phyloP scores from a whole-genome alignment of 441 rosid species.

The Pelargonium citronellum region DNA sequence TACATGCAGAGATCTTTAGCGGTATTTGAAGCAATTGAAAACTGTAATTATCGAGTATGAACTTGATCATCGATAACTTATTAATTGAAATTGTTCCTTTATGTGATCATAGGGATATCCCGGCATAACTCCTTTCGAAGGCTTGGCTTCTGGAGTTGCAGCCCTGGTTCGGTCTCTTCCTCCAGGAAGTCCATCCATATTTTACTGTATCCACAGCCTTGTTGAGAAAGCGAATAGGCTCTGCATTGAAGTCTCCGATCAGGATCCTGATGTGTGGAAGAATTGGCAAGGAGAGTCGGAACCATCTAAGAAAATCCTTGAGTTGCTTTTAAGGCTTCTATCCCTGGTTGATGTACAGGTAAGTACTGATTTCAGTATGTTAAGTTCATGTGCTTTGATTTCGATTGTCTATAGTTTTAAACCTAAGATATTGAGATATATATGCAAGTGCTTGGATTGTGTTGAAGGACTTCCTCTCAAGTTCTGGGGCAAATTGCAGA shows the following conservation, averaged over 20 bases:
- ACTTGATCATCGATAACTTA: conserved; percentile 13
- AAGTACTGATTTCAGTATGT: conserved; percentile 22
- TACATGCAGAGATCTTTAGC: conserved; percentile 74
- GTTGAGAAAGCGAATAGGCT: conserved; percentile 57
- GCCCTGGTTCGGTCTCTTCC: conserved; percentile 79
- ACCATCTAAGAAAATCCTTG: conserved; percentile 52
- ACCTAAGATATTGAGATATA: no score
- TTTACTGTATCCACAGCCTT: conserved; percentile 66
- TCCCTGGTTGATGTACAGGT: conserved; percentile 83
- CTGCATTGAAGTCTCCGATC: conserved; percentile 25
- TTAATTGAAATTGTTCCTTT: conserved; percentile 18
- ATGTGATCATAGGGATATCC: conserved; percentile 62
- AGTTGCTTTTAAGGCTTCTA: conserved; percentile 70
- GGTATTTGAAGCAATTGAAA: conserved; percentile 39
- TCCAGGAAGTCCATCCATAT: conserved; percentile 83
- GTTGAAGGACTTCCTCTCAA: no score
- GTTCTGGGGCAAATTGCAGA: no score
- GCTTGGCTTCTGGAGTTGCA: conserved; percentile 88
- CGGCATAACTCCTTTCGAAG: conserved; percentile 77
- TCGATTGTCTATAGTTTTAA: no score
- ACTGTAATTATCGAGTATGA: conserved; percentile 2
- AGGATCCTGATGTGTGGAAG: conserved; percentile 40
- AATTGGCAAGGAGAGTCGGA: conserved; percentile 57
- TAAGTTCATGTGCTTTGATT: neutral
- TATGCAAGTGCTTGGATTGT: no score